Conservation (phyloP, 768 basidiomycete species). For the Amanita pseudoporphyria region DNA sequence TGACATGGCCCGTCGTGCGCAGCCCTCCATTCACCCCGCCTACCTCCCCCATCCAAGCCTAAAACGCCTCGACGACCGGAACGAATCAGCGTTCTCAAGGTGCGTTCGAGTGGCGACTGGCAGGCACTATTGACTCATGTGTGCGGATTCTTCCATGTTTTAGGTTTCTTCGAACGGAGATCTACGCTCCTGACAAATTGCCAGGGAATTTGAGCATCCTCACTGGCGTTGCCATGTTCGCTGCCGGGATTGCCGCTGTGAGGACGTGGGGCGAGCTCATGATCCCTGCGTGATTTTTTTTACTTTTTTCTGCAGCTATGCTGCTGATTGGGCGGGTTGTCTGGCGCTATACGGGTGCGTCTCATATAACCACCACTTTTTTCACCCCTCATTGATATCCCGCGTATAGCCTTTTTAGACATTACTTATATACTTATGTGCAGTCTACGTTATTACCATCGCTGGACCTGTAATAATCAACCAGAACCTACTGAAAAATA, state of each 20-base stretch:
- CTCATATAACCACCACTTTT: too few species aligned
- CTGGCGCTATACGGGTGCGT: too few species aligned
- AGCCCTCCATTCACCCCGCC: conserved; percentile 42
- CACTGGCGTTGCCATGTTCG: conserved; percentile 56
- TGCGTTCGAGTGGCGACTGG: conserved; percentile 12
- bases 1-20: conserved; percentile 67
- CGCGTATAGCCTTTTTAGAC: too few species aligned
- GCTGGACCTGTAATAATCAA: not conserved
- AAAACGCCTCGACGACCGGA: conserved; percentile 38
- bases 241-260: conserved; percentile 58
- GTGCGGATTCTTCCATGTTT: too few species aligned
- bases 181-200: conserved; percentile 65
- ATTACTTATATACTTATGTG: too few species aligned
- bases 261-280: conserved; percentile 75
- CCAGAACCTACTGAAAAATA: not conserved
- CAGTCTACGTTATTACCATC: too few species aligned
- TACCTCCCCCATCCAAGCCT: conserved; percentile 43
- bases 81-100: conserved; percentile 54
- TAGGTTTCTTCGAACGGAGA: conserved; percentile 52
- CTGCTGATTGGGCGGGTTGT: too few species aligned
- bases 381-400: too few species aligned
- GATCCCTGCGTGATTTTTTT: conserved; percentile 54
- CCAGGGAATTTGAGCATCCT: conserved; percentile 66
- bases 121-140: too few species aligned
- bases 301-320: too few species aligned